Base-by-base conservation (phyloP, 2,329 filamentous ascomycete genomes). In the Neonectria faginata region DNA sequence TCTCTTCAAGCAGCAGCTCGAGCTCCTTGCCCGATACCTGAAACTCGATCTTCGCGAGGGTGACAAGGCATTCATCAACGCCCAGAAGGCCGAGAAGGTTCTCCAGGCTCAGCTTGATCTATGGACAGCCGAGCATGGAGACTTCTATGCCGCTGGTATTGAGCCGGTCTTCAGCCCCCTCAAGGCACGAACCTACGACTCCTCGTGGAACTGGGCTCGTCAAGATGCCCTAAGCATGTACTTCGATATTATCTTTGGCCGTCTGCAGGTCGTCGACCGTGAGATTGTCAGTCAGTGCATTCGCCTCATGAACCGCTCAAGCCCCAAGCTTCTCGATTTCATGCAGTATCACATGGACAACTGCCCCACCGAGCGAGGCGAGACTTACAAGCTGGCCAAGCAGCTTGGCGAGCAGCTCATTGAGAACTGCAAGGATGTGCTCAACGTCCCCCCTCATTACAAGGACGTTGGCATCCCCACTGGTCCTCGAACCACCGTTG, bases 261-360 rank as follows among this genome's bases (percentile, higher is more conserved):
- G 96, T 66, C 89, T 99, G 58, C 89, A 96, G 83, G 93, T 91
- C 54, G 92, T 99, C 44, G 96, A 99, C 76, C 92, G 96, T 68
- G 96, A 99, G 80, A 99, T 98, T 74, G 96, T 99, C 77, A 97
- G 94, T 81, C 94, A 94, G 79, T 99, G 96, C 82, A 98, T 99
- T 76, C 92, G 93, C 71, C 96, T 99, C 82, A 99, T 99, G 96
- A 99, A 97, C 84, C 92, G 96, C 67, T 97, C 96, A 36, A 99
- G 98, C 78, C 96, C 96, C 2, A 91, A 93, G 39, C 89, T 99
- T 1, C 88, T 99, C 63, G 95, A 99, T 73, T 99, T 97, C 81
- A 99, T 99, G 96, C 96, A 99, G 79, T 98, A 99, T 75, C 96
- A 99, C 83, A 99, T 99, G 76, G 96, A 99, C 76, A 96, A 98